Conservation (phyloP, 2,329 filamentous ascomycete genomes). For the Pestalotiopsis sp. region DNA sequence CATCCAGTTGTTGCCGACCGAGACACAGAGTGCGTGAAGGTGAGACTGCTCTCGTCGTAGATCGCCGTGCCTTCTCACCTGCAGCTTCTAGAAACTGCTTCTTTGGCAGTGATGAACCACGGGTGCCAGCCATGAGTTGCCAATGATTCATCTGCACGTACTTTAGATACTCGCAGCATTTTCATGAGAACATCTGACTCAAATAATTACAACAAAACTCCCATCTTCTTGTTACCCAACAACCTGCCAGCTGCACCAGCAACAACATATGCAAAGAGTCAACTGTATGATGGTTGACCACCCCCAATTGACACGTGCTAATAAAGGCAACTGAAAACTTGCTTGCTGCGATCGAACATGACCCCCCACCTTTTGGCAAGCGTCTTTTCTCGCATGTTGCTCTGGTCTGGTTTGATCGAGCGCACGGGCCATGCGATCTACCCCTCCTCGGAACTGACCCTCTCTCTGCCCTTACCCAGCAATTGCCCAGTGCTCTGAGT, state of each 20-base stretch:
- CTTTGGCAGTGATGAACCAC: not conserved
- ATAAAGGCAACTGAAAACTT: not conserved
- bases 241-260: not conserved
- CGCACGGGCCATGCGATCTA: not conserved
- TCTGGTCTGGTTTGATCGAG: not conserved
- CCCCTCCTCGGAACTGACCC: not conserved
- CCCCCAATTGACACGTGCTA: not conserved
- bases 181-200: no score
- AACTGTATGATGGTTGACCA: not conserved
- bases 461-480: not conserved
- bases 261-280: not conserved
- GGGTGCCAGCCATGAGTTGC: no score
- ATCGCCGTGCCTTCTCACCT: not conserved
- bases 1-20: not conserved
- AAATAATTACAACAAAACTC: no score
- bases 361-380: not conserved
- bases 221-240: not conserved
- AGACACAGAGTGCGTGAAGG: not conserved
- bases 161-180: no score
- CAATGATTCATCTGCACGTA: no score
- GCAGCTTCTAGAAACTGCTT: not conserved
- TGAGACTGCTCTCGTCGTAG: not conserved
- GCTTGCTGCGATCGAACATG: not conserved
- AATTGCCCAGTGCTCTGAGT: not conserved
- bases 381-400: not conserved